Evolutionary conservation across 2,329 filamentous ascomycete genomes (phyloP).

Genomic region (Colletotrichum brevisporum): DNA sequence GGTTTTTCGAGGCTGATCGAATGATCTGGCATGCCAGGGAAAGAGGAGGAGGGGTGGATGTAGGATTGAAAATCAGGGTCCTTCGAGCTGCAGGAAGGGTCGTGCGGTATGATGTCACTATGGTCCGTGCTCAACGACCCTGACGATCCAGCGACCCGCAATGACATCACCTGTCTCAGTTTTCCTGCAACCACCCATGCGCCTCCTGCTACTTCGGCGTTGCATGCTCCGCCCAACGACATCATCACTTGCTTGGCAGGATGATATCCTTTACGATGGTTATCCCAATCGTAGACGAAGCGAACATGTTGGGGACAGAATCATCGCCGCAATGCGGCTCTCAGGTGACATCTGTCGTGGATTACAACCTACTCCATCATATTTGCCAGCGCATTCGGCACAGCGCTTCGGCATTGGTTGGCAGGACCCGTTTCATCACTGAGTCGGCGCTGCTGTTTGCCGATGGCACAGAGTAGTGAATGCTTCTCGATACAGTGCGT

Average conservation of each 20-base stretch:
- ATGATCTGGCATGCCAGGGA: neutral
- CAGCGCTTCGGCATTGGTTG: too few relatives aligned
- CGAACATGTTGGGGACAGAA: too few relatives aligned
- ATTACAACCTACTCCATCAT: too few relatives aligned
- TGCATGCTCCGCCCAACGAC: slow-evolving; percentile 11
- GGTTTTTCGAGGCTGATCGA: neutral
- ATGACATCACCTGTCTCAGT: slow-evolving; percentile 28
- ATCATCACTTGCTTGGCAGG: slow-evolving; percentile 33
- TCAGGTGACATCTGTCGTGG: too few relatives aligned
- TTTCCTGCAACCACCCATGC: slow-evolving; percentile 1
- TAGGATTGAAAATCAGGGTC: slow-evolving; percentile 35
- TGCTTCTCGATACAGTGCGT: too few relatives aligned
- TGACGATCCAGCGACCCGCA: slow-evolving; percentile 30
- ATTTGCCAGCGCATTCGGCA: too few relatives aligned
- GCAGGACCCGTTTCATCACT: too few relatives aligned
- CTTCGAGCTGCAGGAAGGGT: slow-evolving; percentile 31
- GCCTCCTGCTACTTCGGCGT: neutral
- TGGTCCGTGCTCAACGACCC: slow-evolving; percentile 33
- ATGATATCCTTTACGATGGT: slow-evolving; percentile 57
- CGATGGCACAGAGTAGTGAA: too few relatives aligned
- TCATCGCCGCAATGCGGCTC: too few relatives aligned
- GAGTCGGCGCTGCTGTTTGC: too few relatives aligned
- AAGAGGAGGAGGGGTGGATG: too few relatives aligned
- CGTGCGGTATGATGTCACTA: slow-evolving; percentile 32
- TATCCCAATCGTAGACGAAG: too few relatives aligned